Percentiles rank a stretch among this genome's conserved stretches.
Conservation (phyloP, 768 basidiomycete genomes). For the Agrocybe pediades region DNA sequence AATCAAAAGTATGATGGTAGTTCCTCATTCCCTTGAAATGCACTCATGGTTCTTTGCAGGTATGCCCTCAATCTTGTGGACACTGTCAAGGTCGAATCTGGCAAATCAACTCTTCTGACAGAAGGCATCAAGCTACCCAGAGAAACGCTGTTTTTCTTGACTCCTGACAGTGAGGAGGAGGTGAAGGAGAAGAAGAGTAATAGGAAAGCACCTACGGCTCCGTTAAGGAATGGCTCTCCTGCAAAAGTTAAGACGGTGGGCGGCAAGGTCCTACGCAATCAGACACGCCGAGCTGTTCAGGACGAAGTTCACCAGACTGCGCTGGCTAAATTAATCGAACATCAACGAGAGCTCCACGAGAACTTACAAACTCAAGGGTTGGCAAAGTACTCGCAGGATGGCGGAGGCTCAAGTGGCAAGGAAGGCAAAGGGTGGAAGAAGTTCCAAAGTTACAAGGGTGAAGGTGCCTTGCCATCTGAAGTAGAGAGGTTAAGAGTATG, state of each 20-base stretch:
- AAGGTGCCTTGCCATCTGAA: constrained; percentile 85
- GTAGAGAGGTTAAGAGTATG: constrained; percentile 79
- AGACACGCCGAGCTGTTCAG: constrained; percentile 85
- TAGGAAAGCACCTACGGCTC: constrained; percentile 52
- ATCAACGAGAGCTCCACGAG: constrained; percentile 83
- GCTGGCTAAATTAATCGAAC: constrained; percentile 78
- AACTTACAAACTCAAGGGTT: constrained; percentile 79
- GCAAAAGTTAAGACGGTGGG: constrained; percentile 74
- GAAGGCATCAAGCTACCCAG: constrained; percentile 83
- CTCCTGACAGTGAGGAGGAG: constrained; percentile 62
- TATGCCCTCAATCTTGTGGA: constrained; percentile 90
- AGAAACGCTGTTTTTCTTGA: constrained; percentile 87
- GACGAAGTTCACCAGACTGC: constrained; percentile 82
- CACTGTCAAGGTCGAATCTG: constrained; percentile 76
- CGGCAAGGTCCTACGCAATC: constrained; percentile 87
- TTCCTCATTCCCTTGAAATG: not conserved
- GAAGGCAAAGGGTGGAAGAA: constrained; percentile 94
- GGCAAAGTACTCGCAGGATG: constrained; percentile 81
- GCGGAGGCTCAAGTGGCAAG: constrained; percentile 71
- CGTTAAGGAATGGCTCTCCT: constrained; percentile 68
- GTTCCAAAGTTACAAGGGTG: constrained; percentile 97
- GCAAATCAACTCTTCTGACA: constrained; percentile 71
- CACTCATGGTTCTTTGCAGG: constrained; percentile 36
- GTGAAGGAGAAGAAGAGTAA: constrained; percentile 53
- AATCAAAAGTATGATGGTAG: constrained; percentile 72